Base-by-base conservation (phyloP, 352 stramenopile genomes). In the Pythium aphanidermatum region DNA sequence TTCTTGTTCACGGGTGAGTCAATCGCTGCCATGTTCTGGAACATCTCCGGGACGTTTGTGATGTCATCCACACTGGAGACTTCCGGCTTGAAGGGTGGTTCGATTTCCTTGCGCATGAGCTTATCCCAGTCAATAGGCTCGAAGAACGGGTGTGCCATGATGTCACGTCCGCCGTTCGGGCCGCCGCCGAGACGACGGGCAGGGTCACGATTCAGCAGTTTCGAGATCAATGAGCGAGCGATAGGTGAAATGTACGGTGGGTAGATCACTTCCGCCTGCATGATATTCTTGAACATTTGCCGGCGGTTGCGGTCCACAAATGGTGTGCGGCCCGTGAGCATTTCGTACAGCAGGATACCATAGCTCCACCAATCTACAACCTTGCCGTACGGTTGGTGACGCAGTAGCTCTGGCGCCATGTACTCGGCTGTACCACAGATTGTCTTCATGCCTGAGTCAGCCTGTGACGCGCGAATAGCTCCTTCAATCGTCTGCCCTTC, bases 131-230 rank as follows among this genome's bases (percentile, higher is more conserved):
- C 81, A 35, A 94, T 92, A 0, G 64, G 16, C 50, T 88, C 76
- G 50, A 80, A 94, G 42, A 94, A 94, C 35, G 78, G 76, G 39
- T 94, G 81, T 13, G 78, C 79, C 83, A 94, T 94, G 38, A 94
- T 94, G 38, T 94, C 81, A 11, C 72, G 70, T 0, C 83, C 83
- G n/a, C 83, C 83, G 25, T 86, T 89, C 5, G 80, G 74, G 0
- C 83, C 83, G 2, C 77, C 74, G n/a, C 96, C 96, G 17, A 99
- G 78, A 36, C 96, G 80, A 44, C 83, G 83, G 24, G 76, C 70
- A 21, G 95, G 90, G 48, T 98, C 86, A 48, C 97, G 97, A 41
- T 96, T 92, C 28, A 99, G 63, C 39, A 99, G 57, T 60, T 89
- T 91, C 5, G 77, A 84, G 56, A 94, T 94, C 14, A 92, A 41